phyloP scores from a whole-genome alignment of 306 rosid genomes.

The Pyrus bretschneideri region DNA sequence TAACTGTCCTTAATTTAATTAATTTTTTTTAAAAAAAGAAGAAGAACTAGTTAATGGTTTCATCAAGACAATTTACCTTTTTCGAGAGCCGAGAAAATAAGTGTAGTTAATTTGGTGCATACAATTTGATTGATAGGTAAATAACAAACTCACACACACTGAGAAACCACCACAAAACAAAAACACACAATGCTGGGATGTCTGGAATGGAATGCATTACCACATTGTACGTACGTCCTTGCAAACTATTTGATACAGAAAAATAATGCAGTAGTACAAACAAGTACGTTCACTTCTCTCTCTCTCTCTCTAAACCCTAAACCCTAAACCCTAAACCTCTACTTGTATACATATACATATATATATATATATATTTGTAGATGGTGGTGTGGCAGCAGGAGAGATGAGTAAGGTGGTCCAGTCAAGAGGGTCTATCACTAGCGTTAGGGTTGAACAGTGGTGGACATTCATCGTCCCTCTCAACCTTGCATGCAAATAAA shows the following conservation, averaged over 20 bases:
- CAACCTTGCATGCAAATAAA: background rate
- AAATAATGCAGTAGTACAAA: background rate
- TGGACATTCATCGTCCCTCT: background rate
- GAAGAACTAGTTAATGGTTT: accelerated
- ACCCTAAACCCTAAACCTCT: too few species aligned
- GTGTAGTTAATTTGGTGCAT: background rate
- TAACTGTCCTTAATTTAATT: too few species aligned
- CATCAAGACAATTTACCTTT: accelerated
- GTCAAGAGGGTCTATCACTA: background rate
- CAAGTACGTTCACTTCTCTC: background rate
- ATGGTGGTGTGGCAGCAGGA: background rate
- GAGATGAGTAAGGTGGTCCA: background rate
- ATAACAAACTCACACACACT: background rate
- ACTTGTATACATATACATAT: background rate
- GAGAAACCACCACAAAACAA: too few species aligned
- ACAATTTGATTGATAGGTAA: too few species aligned
- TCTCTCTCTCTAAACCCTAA: too few species aligned
- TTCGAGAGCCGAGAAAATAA: too few species aligned
- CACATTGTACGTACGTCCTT: background rate
- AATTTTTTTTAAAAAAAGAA: too few species aligned
- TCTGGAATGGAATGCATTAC: background rate
- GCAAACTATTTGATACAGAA: background rate
- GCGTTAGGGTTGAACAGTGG: background rate
- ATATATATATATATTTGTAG: background rate
- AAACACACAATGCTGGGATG: background rate